A percentile compares a stretch with the other conserved stretches of the same genome.
Evolutionary conservation across 305 asterid genomes (phyloP).

Genomic region (Andrographis paniculata): DNA sequence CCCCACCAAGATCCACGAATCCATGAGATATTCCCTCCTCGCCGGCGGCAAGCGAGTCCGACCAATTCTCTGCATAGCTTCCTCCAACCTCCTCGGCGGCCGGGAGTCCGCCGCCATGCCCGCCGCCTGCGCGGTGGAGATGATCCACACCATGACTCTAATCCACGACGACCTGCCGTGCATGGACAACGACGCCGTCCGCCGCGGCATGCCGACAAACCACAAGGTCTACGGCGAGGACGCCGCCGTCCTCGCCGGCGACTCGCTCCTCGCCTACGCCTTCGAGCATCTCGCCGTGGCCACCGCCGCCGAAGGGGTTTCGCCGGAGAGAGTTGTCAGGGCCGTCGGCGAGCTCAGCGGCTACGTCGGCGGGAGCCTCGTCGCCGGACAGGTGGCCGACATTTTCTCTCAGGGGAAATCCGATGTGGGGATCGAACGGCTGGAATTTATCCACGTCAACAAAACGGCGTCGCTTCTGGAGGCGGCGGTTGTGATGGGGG

Average conservation of each 20-base stretch:
- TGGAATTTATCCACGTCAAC: too few species aligned
- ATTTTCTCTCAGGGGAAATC: too few species aligned
- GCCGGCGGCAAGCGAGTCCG: conserved; percentile 6
- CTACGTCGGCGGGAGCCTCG: conserved; percentile 37
- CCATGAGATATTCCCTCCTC: conserved; percentile 8
- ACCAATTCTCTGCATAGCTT: conserved; percentile 1
- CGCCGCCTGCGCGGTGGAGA: conserved; percentile 7
- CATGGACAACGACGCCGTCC: conserved; percentile 33
- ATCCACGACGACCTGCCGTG: conserved; percentile 6
- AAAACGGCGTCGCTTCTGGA: too few species aligned
- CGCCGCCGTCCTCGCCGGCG: conserved; percentile 29
- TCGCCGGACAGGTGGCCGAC: conserved; percentile 22
- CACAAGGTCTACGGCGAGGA: conserved; percentile 29
- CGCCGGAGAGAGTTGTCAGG: conserved; percentile 21
- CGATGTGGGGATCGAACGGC: too few species aligned
- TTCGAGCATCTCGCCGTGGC: conserved; percentile 38
- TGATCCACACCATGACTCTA: conserved; percentile 9
- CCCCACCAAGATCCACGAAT: conserved; percentile 2
- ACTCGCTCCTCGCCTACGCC: conserved; percentile 25
- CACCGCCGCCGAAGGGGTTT: conserved; percentile 18
- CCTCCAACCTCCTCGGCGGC: conserved; percentile 6
- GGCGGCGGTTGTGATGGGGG: too few species aligned
- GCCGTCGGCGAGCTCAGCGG: conserved; percentile 24
- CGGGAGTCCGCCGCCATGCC: conserved; percentile 7
- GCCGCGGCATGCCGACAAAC: conserved; percentile 33